Percentiles rank a stretch among this genome's conserved stretches.
phyloP scores from a whole-genome alignment of 2,329 filamentous ascomycete genomes.

The Fusarium buharicum region DNA sequence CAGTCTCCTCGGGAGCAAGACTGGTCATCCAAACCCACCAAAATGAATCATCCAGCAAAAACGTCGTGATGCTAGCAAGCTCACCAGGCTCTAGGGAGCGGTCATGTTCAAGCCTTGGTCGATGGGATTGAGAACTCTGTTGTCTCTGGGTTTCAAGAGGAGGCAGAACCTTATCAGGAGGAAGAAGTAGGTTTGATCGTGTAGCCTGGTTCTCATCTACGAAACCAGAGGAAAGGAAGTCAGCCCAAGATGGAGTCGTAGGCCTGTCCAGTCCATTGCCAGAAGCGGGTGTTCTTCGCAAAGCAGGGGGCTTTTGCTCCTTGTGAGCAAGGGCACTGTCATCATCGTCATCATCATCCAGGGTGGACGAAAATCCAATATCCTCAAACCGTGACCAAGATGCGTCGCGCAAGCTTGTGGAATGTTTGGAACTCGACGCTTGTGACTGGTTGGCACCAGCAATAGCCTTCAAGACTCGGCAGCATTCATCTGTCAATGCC shows the following conservation, averaged over 20 bases:
- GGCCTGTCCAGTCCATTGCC: constrained; percentile 79
- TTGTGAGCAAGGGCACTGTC: constrained; percentile 57
- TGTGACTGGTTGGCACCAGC: constrained; percentile 89
- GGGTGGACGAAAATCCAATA: constrained; percentile 82
- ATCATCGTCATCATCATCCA: constrained; percentile 77
- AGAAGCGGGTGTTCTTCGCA: constrained; percentile 75
- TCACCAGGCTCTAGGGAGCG: constrained; percentile 85
- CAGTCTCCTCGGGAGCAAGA: constrained; percentile 88
- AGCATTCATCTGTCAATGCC: constrained; percentile 92
- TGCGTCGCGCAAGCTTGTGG: constrained; percentile 80
- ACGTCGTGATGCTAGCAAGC: constrained; percentile 86
- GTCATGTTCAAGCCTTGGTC: constrained; percentile 75
- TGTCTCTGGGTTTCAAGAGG: constrained; percentile 81
- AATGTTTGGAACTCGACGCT: constrained; percentile 74
- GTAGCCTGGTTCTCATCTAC: constrained; percentile 74
- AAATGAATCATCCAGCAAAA: constrained; percentile 93
- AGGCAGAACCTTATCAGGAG: constrained; percentile 89
- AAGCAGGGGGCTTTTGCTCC: constrained; percentile 56
- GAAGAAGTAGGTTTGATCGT: constrained; percentile 77
- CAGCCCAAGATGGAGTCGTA: constrained; percentile 97
- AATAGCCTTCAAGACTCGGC: constrained; percentile 87
- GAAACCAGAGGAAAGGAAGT: constrained; percentile 95
- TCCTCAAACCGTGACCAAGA: constrained; percentile 98
- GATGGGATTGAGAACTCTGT: constrained; percentile 87
- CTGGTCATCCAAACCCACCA: constrained; percentile 99